A percentile compares a stretch with the other conserved stretches of the same genome.
These are phyloP conservation scores for Catharanthus roseus DNA, from an alignment of 257 asterid species.

Conservation along the genomic window DNA sequence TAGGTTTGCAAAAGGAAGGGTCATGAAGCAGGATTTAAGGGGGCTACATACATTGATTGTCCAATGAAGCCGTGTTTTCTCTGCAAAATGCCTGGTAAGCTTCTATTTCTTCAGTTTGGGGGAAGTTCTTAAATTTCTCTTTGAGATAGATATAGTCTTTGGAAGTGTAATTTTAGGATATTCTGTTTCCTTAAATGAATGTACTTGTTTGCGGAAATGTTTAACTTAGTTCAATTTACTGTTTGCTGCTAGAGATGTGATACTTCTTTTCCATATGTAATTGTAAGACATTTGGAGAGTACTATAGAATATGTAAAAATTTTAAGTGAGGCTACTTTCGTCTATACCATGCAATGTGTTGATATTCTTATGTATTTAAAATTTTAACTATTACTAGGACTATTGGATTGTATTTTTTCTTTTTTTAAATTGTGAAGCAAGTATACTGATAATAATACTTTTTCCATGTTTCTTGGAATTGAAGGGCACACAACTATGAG, in stretches of 20 bases:
- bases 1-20: constrained; percentile 96
- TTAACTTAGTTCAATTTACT: background rate
- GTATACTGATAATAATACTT: background rate
- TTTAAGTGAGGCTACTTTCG: background rate
- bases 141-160: background rate
- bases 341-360: background rate
- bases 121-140: background rate
- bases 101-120: background rate
- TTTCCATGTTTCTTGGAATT: constrained; percentile 19
- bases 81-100: constrained; percentile 89
- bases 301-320: background rate
- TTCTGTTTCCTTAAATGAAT: background rate
- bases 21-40: constrained; percentile 93
- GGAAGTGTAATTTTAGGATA: background rate
- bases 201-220: background rate
- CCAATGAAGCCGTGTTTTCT: constrained; percentile 99
- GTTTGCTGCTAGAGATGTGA: background rate
- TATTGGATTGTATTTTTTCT: background rate
- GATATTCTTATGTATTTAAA: background rate
- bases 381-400: background rate
- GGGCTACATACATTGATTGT: constrained; percentile 95
- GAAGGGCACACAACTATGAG: constrained; percentile 87
- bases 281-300: background rate
- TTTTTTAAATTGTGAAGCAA: too few relatives aligned
- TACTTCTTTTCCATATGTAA: background rate